Base-by-base conservation (phyloP, 1,139 yeast genomes). In the Taphrina deformans region DNA sequence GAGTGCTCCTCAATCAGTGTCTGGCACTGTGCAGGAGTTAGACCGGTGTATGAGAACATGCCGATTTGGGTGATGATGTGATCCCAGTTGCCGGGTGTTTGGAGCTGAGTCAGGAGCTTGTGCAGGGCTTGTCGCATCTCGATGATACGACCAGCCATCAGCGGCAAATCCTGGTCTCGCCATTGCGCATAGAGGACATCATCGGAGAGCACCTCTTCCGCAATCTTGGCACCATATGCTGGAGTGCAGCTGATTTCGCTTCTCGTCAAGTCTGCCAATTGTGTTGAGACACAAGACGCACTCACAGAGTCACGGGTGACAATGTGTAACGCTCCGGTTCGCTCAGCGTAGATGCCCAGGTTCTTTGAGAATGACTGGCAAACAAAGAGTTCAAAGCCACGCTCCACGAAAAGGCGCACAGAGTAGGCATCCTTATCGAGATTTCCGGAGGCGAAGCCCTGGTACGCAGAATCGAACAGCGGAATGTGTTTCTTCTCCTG, bases 301-400 rank as follows among this genome's bases (percentile, higher is more conserved):
- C 73, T 70, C 16, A 70, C 71, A 18, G 73, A 63, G 58, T 72
- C 70, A 55, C 71, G 70, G 41, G 73, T 69, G 26, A 86, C 78
- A 59, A 87, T 78, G 62, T 89, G 87, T 63, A 92, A 80, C n/a
- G 96, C 89, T 12, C 98, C 97, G 56, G 91, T 91, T 76, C 98
- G 86, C 80, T 93, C 97, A 71, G 97, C 96, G 76, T 93, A 91
- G 68, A 92, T 83, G 38, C 99, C 99, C 93, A 93, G 89, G 80
- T 92, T 92, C 79, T 92, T 92, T 70, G 98, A 96, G 78, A 92
- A 92, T 1, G 97, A 90, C 79, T 90, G 97, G 75, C 96, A 88
- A 68, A 89, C 80, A 63, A 88, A 82, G 70, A 86, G 77, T 62
- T 87, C 82, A 69, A 84, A 45, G 72, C 77, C 74, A 75, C 75